phyloP scores from a whole-genome alignment of 2,329 filamentous ascomycete genomes.

The Ambrosiella cleistominuta region DNA sequence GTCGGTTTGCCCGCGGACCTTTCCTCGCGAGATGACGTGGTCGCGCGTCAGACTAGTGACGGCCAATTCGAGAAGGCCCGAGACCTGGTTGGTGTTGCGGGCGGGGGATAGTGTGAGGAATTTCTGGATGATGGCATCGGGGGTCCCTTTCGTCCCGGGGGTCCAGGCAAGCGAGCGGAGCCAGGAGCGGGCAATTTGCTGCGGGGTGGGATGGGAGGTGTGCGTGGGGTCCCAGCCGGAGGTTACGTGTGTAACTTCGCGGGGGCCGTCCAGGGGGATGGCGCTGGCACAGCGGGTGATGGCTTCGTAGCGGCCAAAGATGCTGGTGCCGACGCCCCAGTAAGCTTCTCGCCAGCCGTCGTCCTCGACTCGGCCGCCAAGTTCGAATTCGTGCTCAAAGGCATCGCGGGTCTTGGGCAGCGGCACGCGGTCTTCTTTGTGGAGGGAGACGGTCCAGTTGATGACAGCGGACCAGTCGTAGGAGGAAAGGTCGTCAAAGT shows the following conservation, averaged over 20 bases:
- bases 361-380: constrained; percentile 16
- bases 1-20: constrained; percentile 38
- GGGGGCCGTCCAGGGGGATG: constrained; percentile 14
- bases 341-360: constrained; percentile 39
- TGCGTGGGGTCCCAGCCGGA: background rate
- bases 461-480: constrained; percentile 55
- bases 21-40: constrained; percentile 41
- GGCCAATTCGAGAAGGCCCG: constrained; percentile 28
- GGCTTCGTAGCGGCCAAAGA: constrained; percentile 40
- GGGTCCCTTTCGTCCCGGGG: constrained; percentile 29
- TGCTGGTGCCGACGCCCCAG: constrained; percentile 34
- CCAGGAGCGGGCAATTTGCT: constrained; percentile 38
- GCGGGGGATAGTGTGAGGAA: constrained; percentile 30
- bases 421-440: constrained; percentile 10
- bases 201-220: constrained; percentile 15
- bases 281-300: constrained; percentile 31
- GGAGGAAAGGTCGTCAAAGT: constrained; percentile 43
- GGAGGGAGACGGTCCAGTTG: constrained; percentile 44
- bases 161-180: constrained; percentile 41
- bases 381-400: constrained; percentile 7
- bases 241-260: background rate
- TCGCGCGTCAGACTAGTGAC: constrained; percentile 31
- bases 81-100: constrained; percentile 23
- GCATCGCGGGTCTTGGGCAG: constrained; percentile 3
- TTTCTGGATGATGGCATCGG: constrained; percentile 30